Base-by-base conservation (phyloP, 345 rosid species). In the Citrus reticulata region DNA sequence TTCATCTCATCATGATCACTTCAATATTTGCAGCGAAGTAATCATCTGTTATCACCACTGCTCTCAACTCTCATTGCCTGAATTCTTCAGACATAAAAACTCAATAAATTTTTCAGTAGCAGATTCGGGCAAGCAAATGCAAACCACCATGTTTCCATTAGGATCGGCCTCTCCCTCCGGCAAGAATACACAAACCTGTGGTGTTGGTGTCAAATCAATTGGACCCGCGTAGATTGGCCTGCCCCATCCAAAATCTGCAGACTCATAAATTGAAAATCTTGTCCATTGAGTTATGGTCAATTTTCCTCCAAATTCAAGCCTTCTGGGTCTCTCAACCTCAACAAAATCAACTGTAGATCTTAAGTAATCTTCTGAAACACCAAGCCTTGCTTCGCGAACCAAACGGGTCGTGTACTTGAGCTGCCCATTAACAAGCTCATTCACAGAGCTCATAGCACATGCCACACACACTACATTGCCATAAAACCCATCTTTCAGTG, bases 231-330 rank as follows among this genome's bases (percentile, higher is more conserved):
- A 95, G 75, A 84, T 30, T 35, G 97, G 97, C 83, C 86, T 88
- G 51, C 97, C 99, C 93, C 97, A 93, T 9, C 99, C 98, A 37
- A 93, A 95, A 86, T 93, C 97, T 2, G 97, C 95, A 22, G 87
- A 88, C 74, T 93, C 97, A 25, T 93, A 91, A 46, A 92, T 90
- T 1, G 92, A 85, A 74, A 95, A 91, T 78, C 95, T 89, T 14
- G 98, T 93, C 99, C 99, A 92, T 37, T 95, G 98, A 11, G 99
- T 95, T 68, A 95, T 92, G 30, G 93, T 91, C 83, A 95, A 72
- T 81, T 92, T 95, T 67, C 97, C 97, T 24, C 93, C 97, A 66
- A 95, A 93, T 84, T 95, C 99, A 54, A 93, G 89, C 91, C 83
- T 89, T 40, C 76, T 87, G 22, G 97, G 96, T 81, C 98, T 84